A percentile compares a stretch with the other conserved stretches of the same genome.
These are phyloP conservation scores for Talaromyces sp. DNA, from an alignment of 2,329 filamentous ascomycete genomes.

Conservation along the genomic window DNA sequence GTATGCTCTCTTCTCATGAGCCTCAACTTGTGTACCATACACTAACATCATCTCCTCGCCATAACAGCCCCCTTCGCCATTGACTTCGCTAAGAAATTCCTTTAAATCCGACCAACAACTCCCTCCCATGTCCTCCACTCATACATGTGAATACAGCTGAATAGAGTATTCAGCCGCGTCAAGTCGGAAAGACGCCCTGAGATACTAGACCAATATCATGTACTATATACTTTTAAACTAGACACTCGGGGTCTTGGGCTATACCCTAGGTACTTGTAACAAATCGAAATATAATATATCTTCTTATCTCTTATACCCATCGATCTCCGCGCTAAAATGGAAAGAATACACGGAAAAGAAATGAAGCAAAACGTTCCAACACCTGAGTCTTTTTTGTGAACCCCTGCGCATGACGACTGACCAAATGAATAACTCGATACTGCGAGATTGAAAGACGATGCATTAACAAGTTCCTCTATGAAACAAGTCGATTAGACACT, in stretches of 20 bases:
- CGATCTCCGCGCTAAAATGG: not conserved
- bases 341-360: not conserved
- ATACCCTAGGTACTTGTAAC: not conserved
- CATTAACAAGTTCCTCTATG: not conserved
- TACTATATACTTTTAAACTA: not conserved
- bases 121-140: not conserved
- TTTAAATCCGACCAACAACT: slow-evolving; percentile 5
- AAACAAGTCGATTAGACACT: not conserved
- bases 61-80: slow-evolving; percentile 47
- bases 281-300: not conserved
- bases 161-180: not conserved
- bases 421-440: not conserved
- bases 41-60: not conserved
- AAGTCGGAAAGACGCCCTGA: not conserved
- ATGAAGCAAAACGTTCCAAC: slow-evolving; percentile 13
- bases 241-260: not conserved
- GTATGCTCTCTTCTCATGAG: slow-evolving; percentile 41
- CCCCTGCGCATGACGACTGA: not conserved
- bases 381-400: slow-evolving; percentile 1
- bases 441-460: not conserved
- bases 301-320: not conserved
- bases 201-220: not conserved
- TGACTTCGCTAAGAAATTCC: slow-evolving; percentile 40
- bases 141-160: not conserved
- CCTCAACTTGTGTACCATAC: no score